Percentiles rank a stretch among this genome's conserved stretches.
These are phyloP conservation scores for Casuarina cunninghamiana DNA, from an alignment of 306 rosid genomes.

Conservation along the genomic window DNA sequence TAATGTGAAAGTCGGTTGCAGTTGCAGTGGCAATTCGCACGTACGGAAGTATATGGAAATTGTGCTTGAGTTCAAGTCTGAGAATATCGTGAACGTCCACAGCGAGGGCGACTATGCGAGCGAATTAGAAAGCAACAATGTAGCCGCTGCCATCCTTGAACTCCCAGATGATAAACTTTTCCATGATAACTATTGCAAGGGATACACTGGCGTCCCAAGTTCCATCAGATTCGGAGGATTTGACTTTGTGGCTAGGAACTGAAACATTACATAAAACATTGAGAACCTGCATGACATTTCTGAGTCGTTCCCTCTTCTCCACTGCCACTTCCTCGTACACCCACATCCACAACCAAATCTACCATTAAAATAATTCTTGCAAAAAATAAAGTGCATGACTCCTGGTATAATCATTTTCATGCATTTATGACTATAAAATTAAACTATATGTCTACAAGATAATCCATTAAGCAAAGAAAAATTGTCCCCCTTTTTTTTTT, in stretches of 20 bases:
- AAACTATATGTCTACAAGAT: too few relatives aligned
- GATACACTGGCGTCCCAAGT: slow-evolving; percentile 34
- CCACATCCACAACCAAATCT: too few relatives aligned
- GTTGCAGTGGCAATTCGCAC: slow-evolving; percentile 26
- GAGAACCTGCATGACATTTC: too few relatives aligned
- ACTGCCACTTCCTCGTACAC: too few relatives aligned
- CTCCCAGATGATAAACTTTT: slow-evolving; percentile 61
- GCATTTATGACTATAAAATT: too few relatives aligned
- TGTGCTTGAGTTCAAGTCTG: slow-evolving; percentile 10
- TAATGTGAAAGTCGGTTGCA: slow-evolving; percentile 28
- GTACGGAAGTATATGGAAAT: slow-evolving; percentile 25
- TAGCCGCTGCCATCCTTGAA: slow-evolving; percentile 75
- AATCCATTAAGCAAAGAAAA: too few relatives aligned
- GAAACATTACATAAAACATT: background rate
- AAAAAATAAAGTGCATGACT: too few relatives aligned
- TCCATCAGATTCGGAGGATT: slow-evolving; percentile 62
- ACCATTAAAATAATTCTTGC: too few relatives aligned
- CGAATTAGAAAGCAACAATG: slow-evolving; percentile 25
- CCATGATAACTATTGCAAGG: slow-evolving; percentile 47
- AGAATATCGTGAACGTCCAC: slow-evolving; percentile 18
- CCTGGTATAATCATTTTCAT: too few relatives aligned
- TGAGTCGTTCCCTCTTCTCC: too few relatives aligned
- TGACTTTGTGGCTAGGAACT: slow-evolving; percentile 57
- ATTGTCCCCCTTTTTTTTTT: too few relatives aligned
- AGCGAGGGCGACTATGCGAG: slow-evolving; percentile 26